Evolutionary conservation across 345 rosid species (phyloP).

Genomic region (Rhodamnia argentea): DNA sequence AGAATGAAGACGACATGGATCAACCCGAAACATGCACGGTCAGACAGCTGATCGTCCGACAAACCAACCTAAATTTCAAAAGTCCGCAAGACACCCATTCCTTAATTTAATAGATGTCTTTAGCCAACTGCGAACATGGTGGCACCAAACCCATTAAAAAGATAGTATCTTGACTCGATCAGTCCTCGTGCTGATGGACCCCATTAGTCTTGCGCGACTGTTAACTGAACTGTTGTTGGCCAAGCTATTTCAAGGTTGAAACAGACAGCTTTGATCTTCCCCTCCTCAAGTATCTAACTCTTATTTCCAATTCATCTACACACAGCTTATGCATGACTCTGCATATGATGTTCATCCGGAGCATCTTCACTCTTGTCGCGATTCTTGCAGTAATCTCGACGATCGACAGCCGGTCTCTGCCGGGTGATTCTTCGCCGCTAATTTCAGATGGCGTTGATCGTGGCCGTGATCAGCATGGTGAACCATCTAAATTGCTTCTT

Average conservation of each 20-base stretch:
- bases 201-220: not conserved
- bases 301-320: not conserved
- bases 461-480: not conserved
- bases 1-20: not conserved
- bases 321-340: not conserved
- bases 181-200: not conserved
- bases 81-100: not conserved
- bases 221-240: not conserved
- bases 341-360: not conserved
- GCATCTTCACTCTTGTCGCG: not conserved
- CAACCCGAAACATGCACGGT: not conserved
- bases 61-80: not conserved
- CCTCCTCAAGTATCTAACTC: not conserved
- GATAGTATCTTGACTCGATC: not conserved
- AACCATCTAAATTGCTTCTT: not conserved
- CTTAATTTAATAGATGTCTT: not conserved
- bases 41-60: not conserved
- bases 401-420: not conserved
- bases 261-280: not conserved
- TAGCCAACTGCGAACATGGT: not conserved
- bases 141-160: not conserved
- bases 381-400: not conserved
- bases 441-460: slow-evolving; percentile 1
- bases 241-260: not conserved
- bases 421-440: not conserved